Base-by-base conservation (phyloP, 345 rosid species). In the Murraya koenigii region DNA sequence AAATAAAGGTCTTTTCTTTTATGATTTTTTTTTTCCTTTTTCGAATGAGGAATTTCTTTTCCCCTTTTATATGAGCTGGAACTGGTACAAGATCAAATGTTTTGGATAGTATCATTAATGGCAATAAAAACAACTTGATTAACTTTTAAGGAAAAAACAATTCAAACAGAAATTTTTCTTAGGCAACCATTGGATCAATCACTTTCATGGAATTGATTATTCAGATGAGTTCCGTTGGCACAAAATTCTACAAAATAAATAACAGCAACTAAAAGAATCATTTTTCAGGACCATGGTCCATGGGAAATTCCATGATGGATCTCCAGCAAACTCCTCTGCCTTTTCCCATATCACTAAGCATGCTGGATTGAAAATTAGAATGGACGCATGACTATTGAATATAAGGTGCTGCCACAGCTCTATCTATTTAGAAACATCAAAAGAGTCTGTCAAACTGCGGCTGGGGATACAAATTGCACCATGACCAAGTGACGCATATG, bases 401-500 rank as follows among this genome's bases (percentile, higher is more conserved):
- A 52, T 15, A 52, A 52, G 56, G 56, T 19, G 25, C 61, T 56
- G 66, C 81, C 74, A 64, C 81, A 56, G 77, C 68, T 55, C n/a
- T 58, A 60, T 35, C 74, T 70, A 70, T 19, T 36, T 52, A 75
- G 55, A 41, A 72, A 55, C 73, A 66, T 73, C 39, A 62, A 32
- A 33, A 33, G 78, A 62, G 69, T 71, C 68, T 30, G 39, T 76
- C 72, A 67, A 67, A 66, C 82, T 72, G 83, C 78, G 61, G 82
- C 76, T 65, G 77, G 63, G 55, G 81, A 75, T 71, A 77, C 77
- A 80, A 78, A 71, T 79, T 81, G 85, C 80, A 84, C 72, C 84
- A 80, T 79, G 82, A 73, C 81, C 78, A 77, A 65, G 77, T 56
- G 76, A 79, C 86, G 84, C 85, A 11, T 85, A 87, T 87, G 85